These are phyloP conservation scores for Arthrobotrys conoides DNA, from an alignment of 2,329 filamentous ascomycete species.

Conservation along the genomic window DNA sequence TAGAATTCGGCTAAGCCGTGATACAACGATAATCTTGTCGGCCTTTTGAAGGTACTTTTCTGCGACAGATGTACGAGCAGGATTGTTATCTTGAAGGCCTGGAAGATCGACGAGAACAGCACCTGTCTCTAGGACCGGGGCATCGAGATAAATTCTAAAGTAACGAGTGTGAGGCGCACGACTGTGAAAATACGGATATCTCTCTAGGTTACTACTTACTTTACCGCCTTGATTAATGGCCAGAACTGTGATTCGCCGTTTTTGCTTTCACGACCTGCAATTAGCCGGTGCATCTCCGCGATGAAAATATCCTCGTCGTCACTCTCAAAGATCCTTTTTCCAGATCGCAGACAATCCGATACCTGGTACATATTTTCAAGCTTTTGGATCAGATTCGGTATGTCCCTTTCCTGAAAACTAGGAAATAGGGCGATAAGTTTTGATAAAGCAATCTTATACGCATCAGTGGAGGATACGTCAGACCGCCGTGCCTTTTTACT, in stretches of 20 bases:
- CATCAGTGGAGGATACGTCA: no score
- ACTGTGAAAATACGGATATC: neutral
- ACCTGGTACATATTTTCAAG: neutral
- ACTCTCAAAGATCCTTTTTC: no score
- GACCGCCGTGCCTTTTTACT: no score
- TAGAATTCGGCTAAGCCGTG: neutral
- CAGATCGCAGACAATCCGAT: neutral
- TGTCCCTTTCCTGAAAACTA: neutral
- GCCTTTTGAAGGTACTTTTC: neutral
- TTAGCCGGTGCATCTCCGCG: no score
- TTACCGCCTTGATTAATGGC: neutral
- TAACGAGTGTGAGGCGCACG: neutral
- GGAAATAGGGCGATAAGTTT: neutral
- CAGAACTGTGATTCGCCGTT: neutral
- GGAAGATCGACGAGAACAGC: conserved; percentile 16
- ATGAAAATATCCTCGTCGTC: no score
- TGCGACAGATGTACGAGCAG: conserved; percentile 16
- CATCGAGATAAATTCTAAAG: neutral
- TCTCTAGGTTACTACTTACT: neutral
- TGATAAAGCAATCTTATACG: no score
- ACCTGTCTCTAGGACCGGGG: conserved; percentile 1
- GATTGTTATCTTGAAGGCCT: conserved; percentile 5
- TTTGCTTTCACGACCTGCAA: neutral
- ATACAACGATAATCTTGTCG: conserved; percentile 1
- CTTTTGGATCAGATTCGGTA: neutral